Base-by-base conservation (phyloP, 768 basidiomycete genomes). In the Leccinum truebloodii region DNA sequence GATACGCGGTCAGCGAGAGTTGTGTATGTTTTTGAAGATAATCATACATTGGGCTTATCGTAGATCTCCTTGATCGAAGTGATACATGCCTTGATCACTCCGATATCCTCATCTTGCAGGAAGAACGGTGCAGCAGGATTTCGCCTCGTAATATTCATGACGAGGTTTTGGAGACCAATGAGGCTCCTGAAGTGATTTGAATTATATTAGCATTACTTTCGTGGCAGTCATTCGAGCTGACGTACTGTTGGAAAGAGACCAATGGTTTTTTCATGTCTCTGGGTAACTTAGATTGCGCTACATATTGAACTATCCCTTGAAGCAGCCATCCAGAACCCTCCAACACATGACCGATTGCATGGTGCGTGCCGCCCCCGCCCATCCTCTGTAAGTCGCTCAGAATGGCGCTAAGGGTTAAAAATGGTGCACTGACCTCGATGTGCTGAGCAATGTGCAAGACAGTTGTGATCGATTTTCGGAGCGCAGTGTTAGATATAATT, bases 251-350 rank as follows among this genome's bases (percentile, higher is more conserved):
- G 22, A 67, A 65, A 13, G 54, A 32, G 1, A 0, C n/a, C 54
- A 68, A 3, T 2, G 53, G 8, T 52, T 10, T 58, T 7, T 28
- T 65, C 58, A 56, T 65, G 48, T 54, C 52, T 16, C 0, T 52
- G 16, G 63, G 44, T 1, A 65, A 3, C 14, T 46, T 28, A 4
- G 46, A 46, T 13, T n/a, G 9, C 44, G 26, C 30, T 13, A 50
- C 57, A 14, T 49, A 49, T 34, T 30, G 55, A 1, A 52, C 41
- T 9, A 65, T 68, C n/a, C 57, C 62, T 1, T 68, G 48, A 8
- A 67, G 59, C 13, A 67, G 13, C 55, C 57, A 61, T 10, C 59
- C 66, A 35, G 66, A 61, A 16, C 35, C 39, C 37, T 68, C 62
- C 13, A 67, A 26, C 18, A 67, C 58, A 30, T 61, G 58, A 18